Percentiles rank a stretch among this genome's conserved stretches.
These are phyloP conservation scores for Acacia pycnantha DNA, from an alignment of 331 rosid genomes.

Conservation along the genomic window DNA sequence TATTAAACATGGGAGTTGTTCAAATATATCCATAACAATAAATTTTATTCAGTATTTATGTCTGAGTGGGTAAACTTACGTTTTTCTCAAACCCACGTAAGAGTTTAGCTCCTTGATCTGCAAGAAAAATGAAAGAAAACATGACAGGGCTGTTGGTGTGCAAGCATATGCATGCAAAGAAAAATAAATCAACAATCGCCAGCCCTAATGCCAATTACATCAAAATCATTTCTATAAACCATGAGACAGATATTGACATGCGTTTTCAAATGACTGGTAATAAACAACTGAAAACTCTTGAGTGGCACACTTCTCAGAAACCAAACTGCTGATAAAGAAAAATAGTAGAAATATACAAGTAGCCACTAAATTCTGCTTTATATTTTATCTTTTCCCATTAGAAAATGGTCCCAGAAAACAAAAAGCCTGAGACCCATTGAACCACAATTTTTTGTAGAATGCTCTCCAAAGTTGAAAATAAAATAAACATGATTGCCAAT, in stretches of 20 bases:
- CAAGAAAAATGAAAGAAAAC: constrained; percentile 39
- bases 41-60: not conserved
- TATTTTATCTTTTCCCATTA: not conserved
- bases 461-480: not conserved
- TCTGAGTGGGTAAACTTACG: constrained; percentile 50
- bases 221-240: constrained; percentile 19
- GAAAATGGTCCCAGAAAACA: not conserved
- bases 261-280: not conserved
- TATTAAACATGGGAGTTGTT: not conserved
- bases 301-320: not conserved
- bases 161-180: constrained; percentile 5
- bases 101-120: constrained; percentile 99
- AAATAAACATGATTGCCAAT: constrained; percentile 17
- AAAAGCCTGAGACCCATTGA: not conserved
- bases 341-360: not conserved
- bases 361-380: not conserved
- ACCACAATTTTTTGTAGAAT: not conserved
- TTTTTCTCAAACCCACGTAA: constrained; percentile 90
- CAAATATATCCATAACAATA: not conserved
- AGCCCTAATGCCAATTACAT: not conserved
- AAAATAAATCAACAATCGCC: not conserved
- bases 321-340: not conserved
- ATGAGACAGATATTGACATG: constrained; percentile 13
- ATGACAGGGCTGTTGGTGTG: constrained; percentile 1
- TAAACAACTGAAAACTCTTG: not conserved